Percentiles rank a stretch among this genome's conserved stretches.
Evolutionary conservation across 2,329 filamentous ascomycete species (phyloP).

Genomic region (Paecilomyces sp.): DNA sequence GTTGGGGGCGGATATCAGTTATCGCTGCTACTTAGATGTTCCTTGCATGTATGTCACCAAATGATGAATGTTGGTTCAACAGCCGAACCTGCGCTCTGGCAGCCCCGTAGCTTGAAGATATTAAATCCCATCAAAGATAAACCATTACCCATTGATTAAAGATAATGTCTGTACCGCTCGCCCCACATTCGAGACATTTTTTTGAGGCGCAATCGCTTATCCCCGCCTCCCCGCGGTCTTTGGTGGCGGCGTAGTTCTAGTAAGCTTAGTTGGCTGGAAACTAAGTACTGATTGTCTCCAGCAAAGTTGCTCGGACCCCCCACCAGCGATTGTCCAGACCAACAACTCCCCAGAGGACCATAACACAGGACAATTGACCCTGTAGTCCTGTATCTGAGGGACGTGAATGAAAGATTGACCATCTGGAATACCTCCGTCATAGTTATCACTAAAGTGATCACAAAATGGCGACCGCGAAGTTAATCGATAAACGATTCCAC

Average conservation of each 20-base stretch:
- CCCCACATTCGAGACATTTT: not conserved
- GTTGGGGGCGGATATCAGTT: not conserved
- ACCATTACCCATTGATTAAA: not conserved
- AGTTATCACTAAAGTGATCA: conserved; percentile 3
- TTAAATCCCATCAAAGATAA: not conserved
- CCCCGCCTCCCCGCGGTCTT: not conserved
- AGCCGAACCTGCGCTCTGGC: not conserved
- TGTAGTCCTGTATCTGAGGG: not conserved
- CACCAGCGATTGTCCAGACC: not conserved
- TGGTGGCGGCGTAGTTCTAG: not conserved
- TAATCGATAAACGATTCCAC: conserved; percentile 30
- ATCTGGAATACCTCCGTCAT: not conserved
- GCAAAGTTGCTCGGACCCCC: not conserved
- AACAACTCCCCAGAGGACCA: not conserved
- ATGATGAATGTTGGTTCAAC: not conserved
- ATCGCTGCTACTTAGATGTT: not conserved
- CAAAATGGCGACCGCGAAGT: conserved; percentile 26
- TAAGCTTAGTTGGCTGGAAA: not conserved
- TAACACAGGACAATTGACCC: not conserved
- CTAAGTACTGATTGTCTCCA: not conserved
- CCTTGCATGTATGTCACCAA: not conserved
- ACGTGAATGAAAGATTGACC: not conserved
- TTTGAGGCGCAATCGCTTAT: not conserved
- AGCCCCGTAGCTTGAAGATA: not conserved
- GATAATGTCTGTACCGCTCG: not conserved